These are phyloP conservation scores for Annulohypoxylon bovei DNA, from an alignment of 495 filamentous ascomycete genomes.

Conservation along the genomic window DNA sequence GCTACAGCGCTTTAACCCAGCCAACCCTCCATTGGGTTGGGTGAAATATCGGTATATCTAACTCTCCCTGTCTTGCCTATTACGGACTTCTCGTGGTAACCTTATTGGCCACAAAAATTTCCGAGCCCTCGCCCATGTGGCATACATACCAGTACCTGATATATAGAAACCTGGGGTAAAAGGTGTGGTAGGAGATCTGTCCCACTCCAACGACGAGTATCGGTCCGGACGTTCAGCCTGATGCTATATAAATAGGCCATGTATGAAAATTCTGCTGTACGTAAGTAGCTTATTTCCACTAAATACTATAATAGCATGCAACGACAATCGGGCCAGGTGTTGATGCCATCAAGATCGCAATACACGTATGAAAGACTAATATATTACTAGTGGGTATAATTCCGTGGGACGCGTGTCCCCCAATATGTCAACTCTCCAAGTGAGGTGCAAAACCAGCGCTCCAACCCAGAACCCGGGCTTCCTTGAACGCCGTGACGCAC, in stretches of 20 bases:
- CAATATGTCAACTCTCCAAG: constrained; percentile 29
- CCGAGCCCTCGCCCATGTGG: constrained; percentile 28
- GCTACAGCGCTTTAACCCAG: constrained; percentile 2
- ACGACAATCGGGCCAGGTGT: constrained; percentile 20
- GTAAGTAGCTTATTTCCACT: not conserved
- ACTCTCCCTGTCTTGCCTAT: constrained; percentile 21
- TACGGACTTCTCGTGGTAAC: constrained; percentile 18
- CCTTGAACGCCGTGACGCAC: constrained; percentile 27
- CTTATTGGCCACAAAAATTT: constrained; percentile 35
- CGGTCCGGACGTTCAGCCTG: constrained; percentile 34
- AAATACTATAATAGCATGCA: constrained; percentile 1
- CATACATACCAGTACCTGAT: constrained; percentile 10
- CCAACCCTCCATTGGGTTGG: constrained; percentile 32
- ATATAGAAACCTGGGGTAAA: constrained; percentile 38
- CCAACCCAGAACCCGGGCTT: constrained; percentile 29
- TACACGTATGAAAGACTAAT: constrained; percentile 18
- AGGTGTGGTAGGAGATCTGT: constrained; percentile 1
- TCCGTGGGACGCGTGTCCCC: constrained; percentile 40
- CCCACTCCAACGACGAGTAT: not conserved
- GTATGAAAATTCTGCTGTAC: not conserved
- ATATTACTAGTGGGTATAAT: constrained; percentile 46
- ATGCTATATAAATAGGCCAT: constrained; percentile 15
- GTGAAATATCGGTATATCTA: constrained; percentile 33
- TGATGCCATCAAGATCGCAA: constrained; percentile 15
- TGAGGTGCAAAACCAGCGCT: constrained; percentile 32